A percentile compares a stretch with the other conserved stretches of the same genome.
Evolutionary conservation across 768 basidiomycete species (phyloP).

Genomic region (Chlorophyllum brunneum): DNA sequence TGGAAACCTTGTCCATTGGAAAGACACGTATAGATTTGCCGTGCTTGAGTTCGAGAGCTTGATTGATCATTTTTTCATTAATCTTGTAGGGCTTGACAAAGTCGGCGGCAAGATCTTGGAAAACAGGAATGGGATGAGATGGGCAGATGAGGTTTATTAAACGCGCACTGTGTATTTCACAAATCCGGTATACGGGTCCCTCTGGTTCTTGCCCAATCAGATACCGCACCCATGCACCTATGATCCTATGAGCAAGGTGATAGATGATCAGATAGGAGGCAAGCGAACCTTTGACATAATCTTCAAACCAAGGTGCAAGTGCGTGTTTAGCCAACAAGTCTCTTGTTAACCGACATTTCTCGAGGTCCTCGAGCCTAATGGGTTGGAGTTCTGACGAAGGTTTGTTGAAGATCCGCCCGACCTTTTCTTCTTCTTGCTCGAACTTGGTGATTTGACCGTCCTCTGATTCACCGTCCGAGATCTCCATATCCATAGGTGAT

Average conservation of each 20-base stretch:
- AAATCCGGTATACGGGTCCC: constrained; percentile 72
- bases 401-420: constrained; percentile 38
- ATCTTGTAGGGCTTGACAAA: constrained; percentile 67
- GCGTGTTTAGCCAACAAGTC: constrained; percentile 68
- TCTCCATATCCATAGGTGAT: constrained; percentile 84
- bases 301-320: constrained; percentile 80
- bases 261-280: constrained; percentile 4
- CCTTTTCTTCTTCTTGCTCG: constrained; percentile 72
- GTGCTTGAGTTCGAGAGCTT: constrained; percentile 71
- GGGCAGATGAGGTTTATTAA: constrained; percentile 1
- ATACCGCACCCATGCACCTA: constrained; percentile 86
- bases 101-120: constrained; percentile 45
- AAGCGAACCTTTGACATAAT: constrained; percentile 70
- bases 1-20: constrained; percentile 86
- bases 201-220: constrained; percentile 68
- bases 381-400: constrained; percentile 39
- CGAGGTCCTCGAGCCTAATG: constrained; percentile 54
- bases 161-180: constrained; percentile 69
- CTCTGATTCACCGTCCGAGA: constrained; percentile 82
- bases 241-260: constrained; percentile 36
- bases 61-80: constrained; percentile 59
- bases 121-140: constrained; percentile 7
- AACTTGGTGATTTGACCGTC: constrained; percentile 74
- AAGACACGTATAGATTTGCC: constrained; percentile 62
- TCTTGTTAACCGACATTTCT: constrained; percentile 61